Base-by-base conservation (phyloP, 1,284 basidiomycete genomes). In the Mrakiaceae sp. region DNA sequence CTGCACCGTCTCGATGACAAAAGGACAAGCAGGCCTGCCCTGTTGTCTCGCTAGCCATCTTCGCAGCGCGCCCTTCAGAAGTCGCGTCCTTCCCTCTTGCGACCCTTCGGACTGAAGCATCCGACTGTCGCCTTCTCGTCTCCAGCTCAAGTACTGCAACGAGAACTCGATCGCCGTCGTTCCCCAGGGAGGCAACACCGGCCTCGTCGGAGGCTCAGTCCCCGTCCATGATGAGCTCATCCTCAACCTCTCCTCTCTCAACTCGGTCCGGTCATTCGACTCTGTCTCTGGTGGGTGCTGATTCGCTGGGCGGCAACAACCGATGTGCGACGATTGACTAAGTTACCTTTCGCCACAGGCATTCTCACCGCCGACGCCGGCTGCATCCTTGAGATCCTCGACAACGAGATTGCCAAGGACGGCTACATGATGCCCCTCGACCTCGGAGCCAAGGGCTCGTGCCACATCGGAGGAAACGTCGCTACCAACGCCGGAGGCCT, bases 111-210 rank as follows among this genome's bases (percentile, higher is more conserved):
- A 27, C 27, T 27, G 27, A 27, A 27, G 27, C 27, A 27, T 27
- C 27, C 27, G 27, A 27, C 27, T 27, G 27, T 39, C 49, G 5
- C 12, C 5, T 52, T 4, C 11, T 56, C 14, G n/a, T 53, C 52
- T 53, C 8, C 27, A 66, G 62, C 64, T 68, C 52, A 86, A 85
- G 74, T 89, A 86, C 79, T 96, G 92, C 76, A 84, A 87, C 70
- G 80, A 86, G 67, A 81, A 84, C 62, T 81, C 83, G 63, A 88
- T 97, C 60, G 86, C 87, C 27, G 83, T 98, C 58, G 93, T 97
- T 0, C 96, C 96, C 1, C 96, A 99, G 77, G 95, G 96, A 60
- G 96, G 96, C 44, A 99, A 98, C 78, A 99, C 96, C 0, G 96
- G 96, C 39, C 82, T 99, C 9, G 96, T 98, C 43, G 82, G 96